Evolutionary conservation across 2,329 filamentous ascomycete genomes (phyloP).

Genomic region (Cladosporium sp.): DNA sequence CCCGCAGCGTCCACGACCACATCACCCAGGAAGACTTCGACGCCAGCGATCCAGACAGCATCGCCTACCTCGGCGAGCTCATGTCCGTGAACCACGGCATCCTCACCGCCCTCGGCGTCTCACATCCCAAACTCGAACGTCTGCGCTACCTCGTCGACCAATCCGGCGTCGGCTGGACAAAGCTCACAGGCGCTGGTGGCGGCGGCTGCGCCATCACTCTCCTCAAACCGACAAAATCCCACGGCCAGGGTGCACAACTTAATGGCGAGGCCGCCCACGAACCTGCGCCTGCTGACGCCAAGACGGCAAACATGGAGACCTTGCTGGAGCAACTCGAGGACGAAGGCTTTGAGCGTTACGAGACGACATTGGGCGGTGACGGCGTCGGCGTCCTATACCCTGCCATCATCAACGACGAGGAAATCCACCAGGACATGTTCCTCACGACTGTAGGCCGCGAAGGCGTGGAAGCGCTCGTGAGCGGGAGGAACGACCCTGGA

Average conservation of each 20-base stretch:
- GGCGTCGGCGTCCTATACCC: conserved; percentile 94
- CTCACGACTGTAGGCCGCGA: conserved; percentile 77
- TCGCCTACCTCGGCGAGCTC: conserved; percentile 77
- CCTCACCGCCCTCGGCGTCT: conserved; percentile 85
- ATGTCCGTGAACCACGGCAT: conserved; percentile 94
- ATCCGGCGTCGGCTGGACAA: conserved; percentile 90
- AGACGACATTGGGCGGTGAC: conserved; percentile 86
- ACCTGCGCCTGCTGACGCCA: neutral
- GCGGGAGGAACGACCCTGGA: conserved; percentile 36
- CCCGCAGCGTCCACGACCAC: conserved; percentile 53
- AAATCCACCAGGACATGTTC: conserved; percentile 88
- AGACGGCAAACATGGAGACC: conserved; percentile 43
- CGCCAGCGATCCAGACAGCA: conserved; percentile 55
- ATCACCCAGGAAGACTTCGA: conserved; percentile 62
- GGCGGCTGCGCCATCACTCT: conserved; percentile 94
- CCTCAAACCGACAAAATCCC: conserved; percentile 59
- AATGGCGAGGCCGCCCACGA: conserved; percentile 20
- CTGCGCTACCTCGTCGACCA: conserved; percentile 88
- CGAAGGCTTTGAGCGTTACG: conserved; percentile 74
- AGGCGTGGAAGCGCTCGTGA: conserved; percentile 82
- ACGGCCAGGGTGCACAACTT: conserved; percentile 13
- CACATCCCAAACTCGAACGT: conserved; percentile 86
- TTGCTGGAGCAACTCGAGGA: conserved; percentile 58
- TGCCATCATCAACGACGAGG: conserved; percentile 84
- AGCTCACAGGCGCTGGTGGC: conserved; percentile 91